Evolutionary conservation across 257 asterid species (phyloP), one percentile per base, ranked within the genome.

Genomic region (Salvia splendens): DNA sequence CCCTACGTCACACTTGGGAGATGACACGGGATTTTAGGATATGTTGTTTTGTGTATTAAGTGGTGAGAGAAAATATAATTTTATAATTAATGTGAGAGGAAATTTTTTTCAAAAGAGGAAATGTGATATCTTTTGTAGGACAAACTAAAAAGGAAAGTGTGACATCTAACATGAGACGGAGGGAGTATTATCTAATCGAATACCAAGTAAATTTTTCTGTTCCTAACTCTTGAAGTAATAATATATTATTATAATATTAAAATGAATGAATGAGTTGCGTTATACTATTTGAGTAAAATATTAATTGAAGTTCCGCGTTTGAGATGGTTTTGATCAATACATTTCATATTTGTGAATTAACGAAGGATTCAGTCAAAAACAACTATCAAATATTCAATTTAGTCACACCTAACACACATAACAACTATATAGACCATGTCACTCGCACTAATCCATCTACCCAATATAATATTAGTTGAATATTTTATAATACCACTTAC

Each of bases 341-440:
- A 40, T 4, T 10, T 61, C 2, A 2, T 41, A 28, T 62, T 9
- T 5, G 50, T 42, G 55, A 61, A 61, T 42, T 20, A 20, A 15
- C 10, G 4, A 42, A 61, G 51, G 54, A 62, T 20, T 3, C 5
- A 60, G 41, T 20, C 54, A 45, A 42, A 4, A 62, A 24, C 4
- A 10, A 12, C 41, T 40, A 12, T 28, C n/a, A 43, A 43, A 61
- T 8, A 2, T 5, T 8, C 8, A 40, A 2, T 8, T 45, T 62
- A 45, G n/a, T 62, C 12, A 28, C 45, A 62, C 54, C 54, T 62
- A 62, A 62, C 42, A 62, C 43, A 20, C 53, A 24, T n/a, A 59
- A 38, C 49, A 62, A 62, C 54, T 62, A 33, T 12, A 28, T 15
- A 62, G 30, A 24, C 67, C 20, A 24, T 43, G 55, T 43, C 42